These are phyloP conservation scores for Lentinula aciculospora DNA, from an alignment of 768 basidiomycete genomes.

Conservation along the genomic window DNA sequence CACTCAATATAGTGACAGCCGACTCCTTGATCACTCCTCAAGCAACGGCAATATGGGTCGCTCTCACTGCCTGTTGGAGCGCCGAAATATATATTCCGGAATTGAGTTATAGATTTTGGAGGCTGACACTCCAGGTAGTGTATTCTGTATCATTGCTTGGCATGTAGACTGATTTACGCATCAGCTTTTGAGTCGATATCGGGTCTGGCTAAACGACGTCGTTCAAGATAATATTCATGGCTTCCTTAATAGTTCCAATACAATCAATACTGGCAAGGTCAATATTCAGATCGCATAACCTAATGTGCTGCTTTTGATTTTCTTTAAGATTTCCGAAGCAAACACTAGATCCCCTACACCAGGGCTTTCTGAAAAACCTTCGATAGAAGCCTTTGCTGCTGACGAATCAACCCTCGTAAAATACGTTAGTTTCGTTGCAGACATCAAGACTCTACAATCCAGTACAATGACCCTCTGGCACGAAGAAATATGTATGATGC, in stretches of 20 bases:
- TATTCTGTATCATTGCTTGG: not conserved
- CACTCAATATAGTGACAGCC: not conserved
- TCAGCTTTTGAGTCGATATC: slow-evolving; percentile 78
- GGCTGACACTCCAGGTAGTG: slow-evolving; percentile 79
- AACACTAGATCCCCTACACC: slow-evolving; percentile 45
- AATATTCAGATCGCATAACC: slow-evolving; percentile 8
- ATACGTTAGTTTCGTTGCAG: slow-evolving; percentile 61
- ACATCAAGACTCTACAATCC: slow-evolving; percentile 53
- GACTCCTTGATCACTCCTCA: slow-evolving; percentile 51
- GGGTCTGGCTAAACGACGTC: slow-evolving; percentile 65
- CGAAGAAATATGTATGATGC: slow-evolving; percentile 56
- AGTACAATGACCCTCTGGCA: slow-evolving; percentile 59
- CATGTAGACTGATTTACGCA: slow-evolving; percentile 1
- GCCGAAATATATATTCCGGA: slow-evolving; percentile 82
- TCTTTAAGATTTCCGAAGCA: slow-evolving; percentile 12
- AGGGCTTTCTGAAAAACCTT: slow-evolving; percentile 38
- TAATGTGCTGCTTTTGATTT: not conserved
- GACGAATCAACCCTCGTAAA: slow-evolving; percentile 67
- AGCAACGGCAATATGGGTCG: slow-evolving; percentile 62
- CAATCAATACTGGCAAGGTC: slow-evolving; percentile 27
- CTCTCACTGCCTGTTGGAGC: slow-evolving; percentile 81
- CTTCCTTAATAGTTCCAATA: slow-evolving; percentile 10
- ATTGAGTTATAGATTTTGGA: slow-evolving; percentile 84
- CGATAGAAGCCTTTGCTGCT: slow-evolving; percentile 47
- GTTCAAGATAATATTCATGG: slow-evolving; percentile 30